phyloP scores from a whole-genome alignment of 768 basidiomycete genomes.

The Cystofilobasidium capitatum region DNA sequence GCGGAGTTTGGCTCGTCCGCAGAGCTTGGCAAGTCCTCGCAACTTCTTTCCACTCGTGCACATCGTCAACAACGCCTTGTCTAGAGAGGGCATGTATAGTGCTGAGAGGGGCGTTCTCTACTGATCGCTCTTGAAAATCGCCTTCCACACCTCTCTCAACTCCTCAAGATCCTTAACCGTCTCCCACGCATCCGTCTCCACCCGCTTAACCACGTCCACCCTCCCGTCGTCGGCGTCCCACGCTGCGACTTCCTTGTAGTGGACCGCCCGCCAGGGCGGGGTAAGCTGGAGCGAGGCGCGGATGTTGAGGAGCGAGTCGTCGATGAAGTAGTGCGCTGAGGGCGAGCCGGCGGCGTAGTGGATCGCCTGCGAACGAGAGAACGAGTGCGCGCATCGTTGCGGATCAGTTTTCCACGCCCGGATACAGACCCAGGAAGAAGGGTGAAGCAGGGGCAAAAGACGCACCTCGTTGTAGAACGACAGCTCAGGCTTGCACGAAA shows the following conservation, averaged over 20 bases:
- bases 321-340: conserved; percentile 22
- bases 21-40: no score
- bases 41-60: no score
- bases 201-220: conserved; percentile 33
- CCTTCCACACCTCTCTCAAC: conserved; percentile 61
- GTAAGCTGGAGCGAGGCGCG: conserved; percentile 15
- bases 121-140: conserved; percentile 47
- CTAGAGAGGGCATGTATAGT: not conserved
- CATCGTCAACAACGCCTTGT: no score
- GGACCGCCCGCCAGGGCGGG: conserved; percentile 11
- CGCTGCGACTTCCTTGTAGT: conserved; percentile 16
- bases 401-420: no score
- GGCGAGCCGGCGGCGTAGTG: not conserved
- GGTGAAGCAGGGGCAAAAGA: not conserved
- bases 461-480: conserved; percentile 57
- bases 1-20: no score
- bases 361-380: conserved; percentile 13
- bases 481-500: conserved; percentile 71
- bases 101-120: no score
- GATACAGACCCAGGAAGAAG: no score
- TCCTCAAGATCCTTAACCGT: conserved; percentile 55
- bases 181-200: conserved; percentile 23
- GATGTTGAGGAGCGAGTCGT: conserved; percentile 27
- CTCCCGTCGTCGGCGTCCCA: conserved; percentile 50
- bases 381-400: not conserved